phyloP scores from a whole-genome alignment of 345 rosid genomes.

The Sonneratia alba region DNA sequence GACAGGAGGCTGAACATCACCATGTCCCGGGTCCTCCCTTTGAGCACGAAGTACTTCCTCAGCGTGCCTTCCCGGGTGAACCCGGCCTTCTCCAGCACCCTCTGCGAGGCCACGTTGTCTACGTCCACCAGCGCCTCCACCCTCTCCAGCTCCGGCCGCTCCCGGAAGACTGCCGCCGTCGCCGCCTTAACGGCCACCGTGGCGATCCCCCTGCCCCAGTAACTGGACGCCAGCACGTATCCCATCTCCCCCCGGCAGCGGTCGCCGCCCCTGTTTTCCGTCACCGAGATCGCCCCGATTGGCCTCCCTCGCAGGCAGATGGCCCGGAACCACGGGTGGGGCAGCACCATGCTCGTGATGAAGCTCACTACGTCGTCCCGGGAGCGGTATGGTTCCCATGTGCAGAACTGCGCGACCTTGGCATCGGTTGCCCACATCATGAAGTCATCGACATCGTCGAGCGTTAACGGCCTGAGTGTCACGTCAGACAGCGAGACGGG shows the following conservation, averaged over 20 bases:
- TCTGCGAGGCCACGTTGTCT: constrained; percentile 46
- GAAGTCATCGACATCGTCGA: constrained; percentile 42
- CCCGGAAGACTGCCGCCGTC: constrained; percentile 29
- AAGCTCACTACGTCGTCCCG: constrained; percentile 36
- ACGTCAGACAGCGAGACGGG: constrained; percentile 9
- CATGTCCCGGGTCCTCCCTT: constrained; percentile 47
- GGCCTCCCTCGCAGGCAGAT: constrained; percentile 45
- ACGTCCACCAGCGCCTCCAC: constrained; percentile 56
- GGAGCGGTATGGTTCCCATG: constrained; percentile 41
- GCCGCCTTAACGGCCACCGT: constrained; percentile 29
- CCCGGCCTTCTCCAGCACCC: constrained; percentile 60
- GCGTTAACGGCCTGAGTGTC: constrained; percentile 26
- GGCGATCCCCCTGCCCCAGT: constrained; percentile 27
- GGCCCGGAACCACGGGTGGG: constrained; percentile 61
- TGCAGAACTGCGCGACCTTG: constrained; percentile 35
- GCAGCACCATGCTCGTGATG: constrained; percentile 20
- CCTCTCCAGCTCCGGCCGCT: constrained; percentile 47
- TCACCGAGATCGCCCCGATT: constrained; percentile 39
- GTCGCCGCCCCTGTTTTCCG: constrained; percentile 23
- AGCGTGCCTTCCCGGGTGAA: constrained; percentile 54
- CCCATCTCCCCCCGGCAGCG: constrained; percentile 19
- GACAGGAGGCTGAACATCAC: constrained; percentile 54
- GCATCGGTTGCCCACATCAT: constrained; percentile 53
- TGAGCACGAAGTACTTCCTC: constrained; percentile 29
- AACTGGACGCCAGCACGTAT: constrained; percentile 14